Conservation (phyloP, 495 filamentous ascomycete genomes). For the Letharia lupina region DNA sequence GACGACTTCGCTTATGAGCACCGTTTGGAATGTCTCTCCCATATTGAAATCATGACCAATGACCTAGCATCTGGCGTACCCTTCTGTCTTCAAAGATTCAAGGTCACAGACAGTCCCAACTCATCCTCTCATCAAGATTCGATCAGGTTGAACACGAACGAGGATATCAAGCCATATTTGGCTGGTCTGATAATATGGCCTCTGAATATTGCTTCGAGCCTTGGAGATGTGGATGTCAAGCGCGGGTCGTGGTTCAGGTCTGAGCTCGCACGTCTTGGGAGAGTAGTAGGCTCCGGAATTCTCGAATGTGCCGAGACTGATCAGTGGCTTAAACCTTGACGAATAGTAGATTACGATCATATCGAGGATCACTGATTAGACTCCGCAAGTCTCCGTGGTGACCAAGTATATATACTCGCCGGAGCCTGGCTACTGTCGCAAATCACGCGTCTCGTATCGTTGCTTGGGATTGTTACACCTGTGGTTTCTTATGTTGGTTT, state of each 20-base stretch:
- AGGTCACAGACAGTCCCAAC: neutral
- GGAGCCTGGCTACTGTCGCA: no score
- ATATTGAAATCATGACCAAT: neutral
- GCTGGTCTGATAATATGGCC: neutral
- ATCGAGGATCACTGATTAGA: no score
- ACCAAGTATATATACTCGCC: no score
- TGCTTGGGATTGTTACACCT: no score
- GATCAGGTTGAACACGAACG: neutral
- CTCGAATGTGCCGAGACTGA: conserved; percentile 1
- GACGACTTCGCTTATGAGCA: neutral
- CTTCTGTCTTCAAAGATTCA: neutral
- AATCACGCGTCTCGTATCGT: no score
- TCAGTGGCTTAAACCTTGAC: neutral
- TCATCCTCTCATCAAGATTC: neutral
- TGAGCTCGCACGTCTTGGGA: neutral
- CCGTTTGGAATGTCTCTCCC: neutral
- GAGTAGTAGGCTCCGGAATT: neutral
- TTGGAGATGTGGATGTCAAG: neutral
- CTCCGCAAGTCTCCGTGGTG: no score
- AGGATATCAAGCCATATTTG: neutral
- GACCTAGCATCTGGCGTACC: neutral
- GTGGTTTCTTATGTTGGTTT: no score
- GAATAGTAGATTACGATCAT: no score
- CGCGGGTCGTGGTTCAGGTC: neutral
- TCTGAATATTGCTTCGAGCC: neutral